Base-by-base conservation (phyloP, 352 stramenopile genomes). In the Halophytophthora batemanensis region DNA sequence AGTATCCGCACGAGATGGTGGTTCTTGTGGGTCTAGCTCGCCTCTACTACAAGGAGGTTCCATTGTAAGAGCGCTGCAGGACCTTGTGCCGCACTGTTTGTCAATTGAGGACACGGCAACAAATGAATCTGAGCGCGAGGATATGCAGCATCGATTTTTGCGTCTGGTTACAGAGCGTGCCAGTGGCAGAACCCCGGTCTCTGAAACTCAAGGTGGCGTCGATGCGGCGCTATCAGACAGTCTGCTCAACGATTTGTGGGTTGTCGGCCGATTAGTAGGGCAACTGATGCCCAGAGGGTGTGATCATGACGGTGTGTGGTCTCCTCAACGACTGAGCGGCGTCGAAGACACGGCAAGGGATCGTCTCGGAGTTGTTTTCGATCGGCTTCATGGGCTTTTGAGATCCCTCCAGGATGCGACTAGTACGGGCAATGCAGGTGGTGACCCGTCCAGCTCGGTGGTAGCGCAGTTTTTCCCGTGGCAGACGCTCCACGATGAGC, bases 401-500 rank as follows among this genome's bases (percentile, higher is more conserved):
- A 5, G 31, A 7, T 36, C 37, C 44, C 37, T 68, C 3, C 14
- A 56, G 23, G 35, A 22, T 0, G 14, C 25, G 7, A 64, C n/a
- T 15, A 28, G 25, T 28, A 13, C 6, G 22, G 23, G 21, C 17
- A 8, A 6, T 19, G 1, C 44, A 18, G 28, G 39, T 25, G n/a
- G 36, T 17, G 37, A 2, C 22, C 14, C 23, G n/a, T n/a, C n/a
- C n/a, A n/a, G n/a, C n/a, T n/a, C n/a, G n/a, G n/a, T n/a, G 1
- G 17, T 23, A 2, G 31, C 22, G 19, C 21, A 22, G 6, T 59
- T 71, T 17, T 66, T 67, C 38, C 62, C 62, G 14, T 67, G 62
- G 62, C 25, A 36, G 6, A 39, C 62, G 1, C 56, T 71, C 18
- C 37, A 49, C 5, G 15, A 39, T 7, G 62, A 71, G 40, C 15